Evolutionary conservation across 176 grass and related monocot genomes (phyloP), one percentile per base, ranked within the genome.

Genomic region (Eragrostis nindensis): DNA sequence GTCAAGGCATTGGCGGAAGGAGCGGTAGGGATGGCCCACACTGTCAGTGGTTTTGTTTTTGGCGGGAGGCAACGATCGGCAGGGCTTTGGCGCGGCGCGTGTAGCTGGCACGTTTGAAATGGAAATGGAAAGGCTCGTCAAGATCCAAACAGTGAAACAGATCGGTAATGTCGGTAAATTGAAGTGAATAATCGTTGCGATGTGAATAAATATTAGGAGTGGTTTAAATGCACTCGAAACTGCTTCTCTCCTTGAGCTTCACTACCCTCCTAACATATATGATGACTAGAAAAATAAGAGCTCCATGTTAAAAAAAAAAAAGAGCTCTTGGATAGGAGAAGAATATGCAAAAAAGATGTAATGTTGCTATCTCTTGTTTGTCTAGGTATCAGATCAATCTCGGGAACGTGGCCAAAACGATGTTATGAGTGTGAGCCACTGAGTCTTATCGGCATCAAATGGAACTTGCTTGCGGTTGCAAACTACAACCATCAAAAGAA

Each of bases 1-100:
- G 2, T 74, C 39, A 27, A 18, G n/a, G 53, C 1, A 1, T 19
- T 9, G 55, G 14, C 21, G 41, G 27, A 36, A n/a, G 14, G 29
- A 48, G 65, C 66, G 44, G 82, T 80, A 27, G 55, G 1, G 64
- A 15, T 32, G 76, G 46, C 82, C 87, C 82, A 71, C 71, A 36
- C 11, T 38, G 71, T 85, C 87, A 26, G 76, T 16, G 47, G 13
- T 7, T 6, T 3, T 11, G 29, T 25, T 9, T 41, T 50, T 53
- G 77, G 77, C 63, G 77, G 77, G 77, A 80, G 54, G 64, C 66
- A 80, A 68, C 77, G 77, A 68, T 68, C 49, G 61, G 62, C 13
- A n/a, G 19, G 52, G 57, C 75, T 39, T 88, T 68, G 63, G 87
- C 81, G 70, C 54, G 81, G 45, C 82, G 81, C 68, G 74, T 53